A percentile compares a stretch with the other conserved stretches of the same genome.
These are phyloP conservation scores for Lentinula boryana DNA, from an alignment of 768 basidiomycete species.

Conservation along the genomic window DNA sequence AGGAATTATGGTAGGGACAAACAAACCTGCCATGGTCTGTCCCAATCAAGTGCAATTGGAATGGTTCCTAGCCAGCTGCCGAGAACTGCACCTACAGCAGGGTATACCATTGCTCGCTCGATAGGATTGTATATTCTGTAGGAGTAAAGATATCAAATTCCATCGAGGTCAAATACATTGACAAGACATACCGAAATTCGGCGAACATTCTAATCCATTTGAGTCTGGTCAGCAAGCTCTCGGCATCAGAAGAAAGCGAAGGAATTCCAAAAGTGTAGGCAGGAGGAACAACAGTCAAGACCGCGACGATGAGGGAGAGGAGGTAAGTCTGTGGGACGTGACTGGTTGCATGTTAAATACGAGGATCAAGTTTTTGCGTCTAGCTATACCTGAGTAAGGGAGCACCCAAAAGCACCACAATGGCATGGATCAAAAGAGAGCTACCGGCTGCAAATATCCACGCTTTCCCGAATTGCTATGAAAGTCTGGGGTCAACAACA, in stretches of 20 bases:
- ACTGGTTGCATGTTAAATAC: slow-evolving; percentile 25
- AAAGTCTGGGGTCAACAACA: slow-evolving; percentile 1
- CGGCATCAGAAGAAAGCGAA: slow-evolving; percentile 32
- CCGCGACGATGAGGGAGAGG: slow-evolving; percentile 61
- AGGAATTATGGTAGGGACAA: neutral
- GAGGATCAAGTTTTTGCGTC: slow-evolving; percentile 1
- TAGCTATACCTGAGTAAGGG: slow-evolving; percentile 48
- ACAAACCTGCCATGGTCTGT: slow-evolving; percentile 92
- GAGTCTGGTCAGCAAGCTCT: slow-evolving; percentile 48
- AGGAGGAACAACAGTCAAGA: slow-evolving; percentile 61
- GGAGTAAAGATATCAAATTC: slow-evolving; percentile 2
- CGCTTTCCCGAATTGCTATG: slow-evolving; percentile 47
- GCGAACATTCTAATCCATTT: slow-evolving; percentile 79
- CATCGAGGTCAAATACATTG: neutral
- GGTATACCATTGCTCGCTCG: slow-evolving; percentile 78
- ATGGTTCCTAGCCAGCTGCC: slow-evolving; percentile 82
- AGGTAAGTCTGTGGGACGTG: slow-evolving; percentile 56
- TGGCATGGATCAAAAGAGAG: slow-evolving; percentile 39
- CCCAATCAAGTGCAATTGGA: slow-evolving; percentile 93
- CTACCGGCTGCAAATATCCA: slow-evolving; percentile 44
- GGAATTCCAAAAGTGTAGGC: slow-evolving; percentile 67
- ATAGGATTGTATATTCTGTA: slow-evolving; percentile 52
- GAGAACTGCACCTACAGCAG: slow-evolving; percentile 61
- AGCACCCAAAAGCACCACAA: slow-evolving; percentile 70
- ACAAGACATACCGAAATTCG: slow-evolving; percentile 64